Evolutionary conservation across 2,329 filamentous ascomycete species (phyloP), one percentile per base, ranked within the genome.

Genomic region (Pestalotiopsis sp.): DNA sequence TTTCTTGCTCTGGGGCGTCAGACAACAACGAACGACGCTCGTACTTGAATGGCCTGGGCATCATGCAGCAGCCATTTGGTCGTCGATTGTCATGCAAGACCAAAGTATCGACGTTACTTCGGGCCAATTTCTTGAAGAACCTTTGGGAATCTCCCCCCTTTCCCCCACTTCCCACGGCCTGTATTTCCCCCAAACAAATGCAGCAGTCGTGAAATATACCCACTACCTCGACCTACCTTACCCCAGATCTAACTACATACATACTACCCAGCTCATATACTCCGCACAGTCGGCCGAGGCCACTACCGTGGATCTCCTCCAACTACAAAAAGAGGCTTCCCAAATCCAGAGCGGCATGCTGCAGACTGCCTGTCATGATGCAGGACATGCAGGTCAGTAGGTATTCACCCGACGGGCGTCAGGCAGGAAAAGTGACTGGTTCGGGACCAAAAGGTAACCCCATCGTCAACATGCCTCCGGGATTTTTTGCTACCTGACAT

Each of bases 31-130:
- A 20, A 52, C 45, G 45, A 52, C 45, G 1, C 45, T 52, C 45
- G 45, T n/a, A 14, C 45, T 52, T 52, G 45, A 23, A 20, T 52
- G 45, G 45, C 17, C 45, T 52, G 20, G 20, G 20, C 3, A 3
- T 20, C n/a, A 52, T 52, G 45, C 45, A 52, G 45, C 45, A 52
- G 38, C 27, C 36, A 38, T 39, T 36, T 36, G 31, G 31, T 62
- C 59, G 59, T 36, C 31, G 36, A 38, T n/a, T 38, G 3, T 62
- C 59, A 62, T 62, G 59, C 59, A 62, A 38, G 59, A 36, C n/a
- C 59, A 39, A 62, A 62, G 59, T 62, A 62, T 62, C 59, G 59
- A 62, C n/a, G 59, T 62, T 62, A 62, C 59, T 38, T 39, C 36
- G 57, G 36, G 59, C 25, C 59, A 62, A 11, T 52, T 52, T 52